Percentiles rank a stretch among this genome's conserved stretches.
These are phyloP conservation scores for Tolypocladium ophioglossoides DNA, from an alignment of 2,329 filamentous ascomycete species.

Conservation along the genomic window DNA sequence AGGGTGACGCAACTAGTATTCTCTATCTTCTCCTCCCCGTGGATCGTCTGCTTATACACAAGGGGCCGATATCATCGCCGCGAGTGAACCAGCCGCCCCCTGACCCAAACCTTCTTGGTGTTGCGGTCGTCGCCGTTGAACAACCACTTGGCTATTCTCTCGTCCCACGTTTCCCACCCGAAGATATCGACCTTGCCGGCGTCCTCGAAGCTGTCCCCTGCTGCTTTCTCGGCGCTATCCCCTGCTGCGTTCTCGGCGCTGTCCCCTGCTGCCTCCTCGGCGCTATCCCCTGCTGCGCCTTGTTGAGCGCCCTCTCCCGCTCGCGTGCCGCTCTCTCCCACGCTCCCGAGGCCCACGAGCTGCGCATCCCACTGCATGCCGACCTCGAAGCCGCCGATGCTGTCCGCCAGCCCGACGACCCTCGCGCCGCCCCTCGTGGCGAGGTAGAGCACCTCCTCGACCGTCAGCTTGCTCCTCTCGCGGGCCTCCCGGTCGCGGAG, in stretches of 20 bases:
- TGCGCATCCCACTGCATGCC: slow-evolving; percentile 91
- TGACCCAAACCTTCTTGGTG: slow-evolving; percentile 80
- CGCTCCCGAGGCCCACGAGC: slow-evolving; percentile 54
- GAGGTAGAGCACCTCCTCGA: slow-evolving; percentile 78
- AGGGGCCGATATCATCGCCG: too few relatives aligned
- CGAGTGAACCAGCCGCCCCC: slow-evolving; percentile 68
- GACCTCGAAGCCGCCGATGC: slow-evolving; percentile 70
- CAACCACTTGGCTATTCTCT: slow-evolving; percentile 86
- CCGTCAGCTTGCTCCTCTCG: slow-evolving; percentile 57
- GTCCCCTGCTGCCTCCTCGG: not conserved
- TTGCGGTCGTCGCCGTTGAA: slow-evolving; percentile 92
- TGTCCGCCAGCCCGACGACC: slow-evolving; percentile 62
- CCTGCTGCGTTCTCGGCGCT: slow-evolving; percentile 19
- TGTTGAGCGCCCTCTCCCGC: slow-evolving; percentile 9
- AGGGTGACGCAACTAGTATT: too few relatives aligned
- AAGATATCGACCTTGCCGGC: slow-evolving; percentile 74
- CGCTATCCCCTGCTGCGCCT: not conserved
- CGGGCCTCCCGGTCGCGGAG: slow-evolving; percentile 19
- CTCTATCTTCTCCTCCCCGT: too few relatives aligned
- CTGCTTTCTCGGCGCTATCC: not conserved
- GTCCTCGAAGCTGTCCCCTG: slow-evolving; percentile 15
- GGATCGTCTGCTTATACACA: too few relatives aligned
- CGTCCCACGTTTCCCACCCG: slow-evolving; percentile 82
- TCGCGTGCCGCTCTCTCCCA: slow-evolving; percentile 26
- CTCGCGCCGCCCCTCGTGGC: slow-evolving; percentile 80